These are phyloP conservation scores for Handroanthus guayacan DNA, from an alignment of 257 asterid genomes.

Conservation along the genomic window DNA sequence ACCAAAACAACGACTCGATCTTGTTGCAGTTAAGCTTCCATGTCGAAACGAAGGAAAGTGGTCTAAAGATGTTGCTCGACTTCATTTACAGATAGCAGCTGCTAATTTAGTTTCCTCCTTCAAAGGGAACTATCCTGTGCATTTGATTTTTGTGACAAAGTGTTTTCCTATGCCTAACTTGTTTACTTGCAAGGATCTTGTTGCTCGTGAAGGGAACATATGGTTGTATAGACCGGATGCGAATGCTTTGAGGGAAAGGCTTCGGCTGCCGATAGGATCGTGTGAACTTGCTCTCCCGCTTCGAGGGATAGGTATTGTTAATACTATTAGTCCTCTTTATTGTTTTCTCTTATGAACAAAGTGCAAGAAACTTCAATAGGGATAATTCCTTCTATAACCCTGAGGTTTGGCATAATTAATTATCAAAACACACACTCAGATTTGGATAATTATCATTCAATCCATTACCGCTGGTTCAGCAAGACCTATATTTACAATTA, in stretches of 20 bases:
- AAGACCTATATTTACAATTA: too few species aligned
- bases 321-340: too few species aligned
- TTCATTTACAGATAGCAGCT: constrained; percentile 75
- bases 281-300: constrained; percentile 85
- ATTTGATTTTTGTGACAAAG: constrained; percentile 58
- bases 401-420: too few species aligned
- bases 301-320: constrained; percentile 53
- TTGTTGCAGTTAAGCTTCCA: constrained; percentile 78
- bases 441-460: too few species aligned
- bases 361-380: too few species aligned
- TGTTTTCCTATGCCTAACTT: constrained; percentile 75
- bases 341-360: too few species aligned
- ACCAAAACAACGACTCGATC: constrained; percentile 61
- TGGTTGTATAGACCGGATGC: constrained; percentile 75
- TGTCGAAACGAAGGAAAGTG: constrained; percentile 63
- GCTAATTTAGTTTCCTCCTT: constrained; percentile 63
- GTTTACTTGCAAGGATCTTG: constrained; percentile 63
- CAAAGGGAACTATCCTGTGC: constrained; percentile 61
- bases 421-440: too few species aligned
- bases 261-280: constrained; percentile 79
- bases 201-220: constrained; percentile 45
- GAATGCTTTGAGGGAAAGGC: constrained; percentile 52
- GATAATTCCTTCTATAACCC: too few species aligned
- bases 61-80: constrained; percentile 78
- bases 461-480: too few species aligned